phyloP scores from a whole-genome alignment of 345 rosid genomes.

The Orychophragmus violaceus region DNA sequence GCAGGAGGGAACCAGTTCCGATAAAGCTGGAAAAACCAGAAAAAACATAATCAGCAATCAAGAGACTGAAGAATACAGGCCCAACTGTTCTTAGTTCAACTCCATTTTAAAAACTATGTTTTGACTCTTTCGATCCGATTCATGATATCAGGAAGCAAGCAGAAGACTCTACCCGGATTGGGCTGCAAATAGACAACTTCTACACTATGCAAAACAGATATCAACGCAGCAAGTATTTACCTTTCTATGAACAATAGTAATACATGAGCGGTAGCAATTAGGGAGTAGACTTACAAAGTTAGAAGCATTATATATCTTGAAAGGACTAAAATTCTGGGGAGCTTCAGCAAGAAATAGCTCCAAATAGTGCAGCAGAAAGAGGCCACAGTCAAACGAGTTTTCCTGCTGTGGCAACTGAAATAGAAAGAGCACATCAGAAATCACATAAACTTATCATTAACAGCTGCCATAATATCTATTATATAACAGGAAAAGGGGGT shows the following conservation, averaged over 20 bases:
- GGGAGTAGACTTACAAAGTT: constrained; percentile 64
- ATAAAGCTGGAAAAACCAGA: constrained; percentile 55
- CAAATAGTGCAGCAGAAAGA: constrained; percentile 90
- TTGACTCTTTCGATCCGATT: background rate
- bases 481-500: background rate
- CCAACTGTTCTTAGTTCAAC: background rate
- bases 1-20: constrained; percentile 80
- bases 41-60: constrained; percentile 11
- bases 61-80: constrained; percentile 7
- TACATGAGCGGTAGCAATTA: background rate
- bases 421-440: constrained; percentile 21
- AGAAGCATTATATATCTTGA: constrained; percentile 54
- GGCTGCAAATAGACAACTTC: background rate
- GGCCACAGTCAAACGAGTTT: constrained; percentile 90
- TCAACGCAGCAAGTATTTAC: background rate
- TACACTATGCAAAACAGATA: background rate
- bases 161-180: background rate
- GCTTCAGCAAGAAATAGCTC: constrained; percentile 87
- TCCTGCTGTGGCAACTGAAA: constrained; percentile 97
- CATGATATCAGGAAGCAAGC: background rate
- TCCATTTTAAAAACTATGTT: background rate
- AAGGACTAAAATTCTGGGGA: constrained; percentile 68
- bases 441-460: constrained; percentile 27
- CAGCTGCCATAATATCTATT: background rate
- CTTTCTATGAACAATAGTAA: background rate